A percentile compares a stretch with the other conserved stretches of the same genome.
phyloP scores from a whole-genome alignment of 495 filamentous ascomycete genomes.

The Podospora sp. region DNA sequence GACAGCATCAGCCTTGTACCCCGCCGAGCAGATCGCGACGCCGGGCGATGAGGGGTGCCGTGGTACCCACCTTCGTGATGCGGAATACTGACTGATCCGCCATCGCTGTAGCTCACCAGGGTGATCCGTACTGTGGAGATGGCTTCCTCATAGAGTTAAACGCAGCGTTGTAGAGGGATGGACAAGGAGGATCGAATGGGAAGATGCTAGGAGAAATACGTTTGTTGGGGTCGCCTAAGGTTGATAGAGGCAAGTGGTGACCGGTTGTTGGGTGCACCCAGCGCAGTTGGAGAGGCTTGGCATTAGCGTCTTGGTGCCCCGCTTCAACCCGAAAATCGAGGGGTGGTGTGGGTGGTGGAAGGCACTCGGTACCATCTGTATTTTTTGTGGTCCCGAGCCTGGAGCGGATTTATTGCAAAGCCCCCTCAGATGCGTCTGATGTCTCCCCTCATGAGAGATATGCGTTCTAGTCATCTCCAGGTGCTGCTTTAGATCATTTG shows the following conservation, averaged over 20 bases:
- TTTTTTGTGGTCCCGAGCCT: too few species aligned
- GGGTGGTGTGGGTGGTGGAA: neutral
- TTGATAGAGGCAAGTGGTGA: constrained; percentile 3
- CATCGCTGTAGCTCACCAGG: constrained; percentile 51
- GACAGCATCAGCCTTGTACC: constrained; percentile 43
- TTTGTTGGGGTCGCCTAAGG: neutral
- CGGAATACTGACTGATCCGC: constrained; percentile 84
- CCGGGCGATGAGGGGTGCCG: constrained; percentile 19
- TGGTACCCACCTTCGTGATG: constrained; percentile 68
- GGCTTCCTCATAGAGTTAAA: constrained; percentile 9
- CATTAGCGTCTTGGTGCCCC: neutral
- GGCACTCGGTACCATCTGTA: too few species aligned
- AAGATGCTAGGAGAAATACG: neutral
- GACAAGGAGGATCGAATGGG: neutral
- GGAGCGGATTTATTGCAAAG: too few species aligned
- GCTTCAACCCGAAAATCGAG: neutral
- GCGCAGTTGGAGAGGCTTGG: constrained; percentile 4
- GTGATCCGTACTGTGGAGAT: neutral
- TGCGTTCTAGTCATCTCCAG: too few species aligned
- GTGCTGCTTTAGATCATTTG: too few species aligned
- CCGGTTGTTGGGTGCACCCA: neutral
- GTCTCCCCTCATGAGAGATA: too few species aligned
- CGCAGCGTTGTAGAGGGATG: neutral
- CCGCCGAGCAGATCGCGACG: constrained; percentile 10
- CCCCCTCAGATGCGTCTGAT: too few species aligned